Evolutionary conservation across 2,329 filamentous ascomycete species (phyloP).

Genomic region (Cladosporium sp.): DNA sequence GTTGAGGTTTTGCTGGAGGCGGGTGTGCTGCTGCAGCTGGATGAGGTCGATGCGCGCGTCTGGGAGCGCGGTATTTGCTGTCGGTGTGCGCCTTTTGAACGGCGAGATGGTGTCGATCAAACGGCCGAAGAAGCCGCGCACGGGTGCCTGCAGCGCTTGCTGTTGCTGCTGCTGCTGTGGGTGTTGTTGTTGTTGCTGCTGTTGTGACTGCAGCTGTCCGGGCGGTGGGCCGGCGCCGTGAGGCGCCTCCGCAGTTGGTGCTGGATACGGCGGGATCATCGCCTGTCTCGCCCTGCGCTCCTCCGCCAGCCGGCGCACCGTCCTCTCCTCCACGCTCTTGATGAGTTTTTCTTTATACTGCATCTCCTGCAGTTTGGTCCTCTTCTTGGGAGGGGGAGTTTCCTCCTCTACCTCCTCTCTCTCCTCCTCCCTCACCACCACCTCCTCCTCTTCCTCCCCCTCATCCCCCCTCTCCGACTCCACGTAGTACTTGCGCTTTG

Average conservation of each 20-base stretch:
- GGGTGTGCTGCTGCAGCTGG: constrained; percentile 1
- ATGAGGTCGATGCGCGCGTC: not conserved
- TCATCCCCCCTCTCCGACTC: not conserved
- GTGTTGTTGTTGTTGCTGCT: too few species aligned
- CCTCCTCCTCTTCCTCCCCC: not conserved
- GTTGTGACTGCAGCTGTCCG: not conserved
- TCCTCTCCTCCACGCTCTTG: not conserved
- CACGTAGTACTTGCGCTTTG: not conserved
- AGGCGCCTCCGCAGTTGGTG: not conserved
- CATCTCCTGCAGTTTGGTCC: not conserved
- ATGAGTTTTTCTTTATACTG: not conserved
- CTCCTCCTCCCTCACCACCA: too few species aligned
- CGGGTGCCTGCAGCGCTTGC: not conserved
- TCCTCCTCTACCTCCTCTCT: not conserved
- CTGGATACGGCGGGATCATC: not conserved
- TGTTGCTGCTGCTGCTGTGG: constrained; percentile 1
- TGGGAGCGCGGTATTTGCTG: not conserved
- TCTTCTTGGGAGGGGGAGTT: not conserved
- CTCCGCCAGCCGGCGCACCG: not conserved
- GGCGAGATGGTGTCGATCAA: constrained; percentile 1
- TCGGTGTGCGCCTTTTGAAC: not conserved
- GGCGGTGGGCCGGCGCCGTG: not conserved
- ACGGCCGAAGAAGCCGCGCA: not conserved
- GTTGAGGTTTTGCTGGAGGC: constrained; percentile 3
- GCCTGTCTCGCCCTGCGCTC: not conserved